phyloP scores from a whole-genome alignment of 345 rosid species.

The Euphorbia lathyris region DNA sequence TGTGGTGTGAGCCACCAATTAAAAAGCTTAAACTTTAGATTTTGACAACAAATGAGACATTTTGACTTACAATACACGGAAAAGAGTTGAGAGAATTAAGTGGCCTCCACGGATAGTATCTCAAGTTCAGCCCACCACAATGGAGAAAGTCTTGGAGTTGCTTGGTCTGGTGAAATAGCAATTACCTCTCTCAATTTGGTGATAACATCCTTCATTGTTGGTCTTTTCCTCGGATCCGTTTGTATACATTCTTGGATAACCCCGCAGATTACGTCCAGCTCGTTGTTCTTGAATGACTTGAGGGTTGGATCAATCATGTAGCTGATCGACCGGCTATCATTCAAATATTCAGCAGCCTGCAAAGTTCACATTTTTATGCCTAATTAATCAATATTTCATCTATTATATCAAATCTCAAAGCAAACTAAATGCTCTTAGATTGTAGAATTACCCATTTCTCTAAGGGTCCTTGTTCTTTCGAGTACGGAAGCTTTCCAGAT shows the following conservation, averaged over 20 bases:
- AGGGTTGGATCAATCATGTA: slow-evolving; percentile 66
- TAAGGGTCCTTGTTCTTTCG: slow-evolving; percentile 61
- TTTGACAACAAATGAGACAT: slow-evolving; percentile 4
- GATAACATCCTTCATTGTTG: slow-evolving; percentile 56
- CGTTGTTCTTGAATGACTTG: slow-evolving; percentile 59
- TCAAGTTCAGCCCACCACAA: slow-evolving; percentile 99
- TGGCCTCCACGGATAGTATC: slow-evolving; percentile 84
- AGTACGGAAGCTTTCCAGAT: slow-evolving; percentile 73
- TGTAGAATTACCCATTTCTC: slow-evolving; percentile 62
- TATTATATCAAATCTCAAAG: neutral
- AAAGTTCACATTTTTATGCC: slow-evolving; percentile 9
- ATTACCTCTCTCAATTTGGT: slow-evolving; percentile 60
- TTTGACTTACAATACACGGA: slow-evolving; percentile 2
- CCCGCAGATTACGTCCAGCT: slow-evolving; percentile 63
- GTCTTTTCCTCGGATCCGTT: slow-evolving; percentile 54
- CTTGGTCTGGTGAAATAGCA: slow-evolving; percentile 76
- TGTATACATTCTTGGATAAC: slow-evolving; percentile 55
- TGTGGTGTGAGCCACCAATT: neutral
- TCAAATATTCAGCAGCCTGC: slow-evolving; percentile 67
- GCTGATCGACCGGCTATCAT: slow-evolving; percentile 37
- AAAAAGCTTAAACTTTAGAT: slow-evolving; percentile 7
- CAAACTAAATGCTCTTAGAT: neutral
- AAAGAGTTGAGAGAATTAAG: neutral
- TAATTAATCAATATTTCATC: neutral
- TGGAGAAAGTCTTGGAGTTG: slow-evolving; percentile 89